Conservation (phyloP, 768 basidiomycete genomes). For the Leccinum truebloodii region DNA sequence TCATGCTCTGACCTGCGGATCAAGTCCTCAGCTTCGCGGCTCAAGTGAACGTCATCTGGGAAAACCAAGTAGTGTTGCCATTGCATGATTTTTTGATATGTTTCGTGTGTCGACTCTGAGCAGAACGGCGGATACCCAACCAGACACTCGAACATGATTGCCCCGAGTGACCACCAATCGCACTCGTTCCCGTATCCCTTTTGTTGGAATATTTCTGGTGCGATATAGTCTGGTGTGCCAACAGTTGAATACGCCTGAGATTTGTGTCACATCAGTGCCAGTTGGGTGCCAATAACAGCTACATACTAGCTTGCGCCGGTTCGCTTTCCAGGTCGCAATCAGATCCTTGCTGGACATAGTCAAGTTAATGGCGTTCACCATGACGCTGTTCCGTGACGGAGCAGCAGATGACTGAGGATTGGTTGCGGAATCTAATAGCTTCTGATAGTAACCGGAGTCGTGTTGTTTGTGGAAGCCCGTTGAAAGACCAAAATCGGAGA, state of each 20-base stretch:
- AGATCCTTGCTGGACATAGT: conserved; percentile 93
- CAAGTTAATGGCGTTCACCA: conserved; percentile 95
- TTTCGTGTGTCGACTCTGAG: conserved; percentile 94
- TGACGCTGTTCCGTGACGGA: conserved; percentile 84
- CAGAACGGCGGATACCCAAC: conserved; percentile 98
- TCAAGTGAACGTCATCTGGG: conserved; percentile 93
- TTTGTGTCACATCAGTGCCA: conserved; percentile 1
- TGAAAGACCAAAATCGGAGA: conserved; percentile 97
- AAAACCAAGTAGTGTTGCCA: conserved; percentile 87
- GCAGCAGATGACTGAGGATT: conserved; percentile 44
- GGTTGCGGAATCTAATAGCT: conserved; percentile 68
- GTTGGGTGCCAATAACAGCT: conserved; percentile 1
- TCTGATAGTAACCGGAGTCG: conserved; percentile 93
- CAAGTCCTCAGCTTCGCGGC: conserved; percentile 87
- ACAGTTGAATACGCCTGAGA: conserved; percentile 94
- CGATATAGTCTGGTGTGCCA: conserved; percentile 96
- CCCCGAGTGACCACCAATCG: conserved; percentile 99
- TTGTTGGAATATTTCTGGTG: conserved; percentile 95
- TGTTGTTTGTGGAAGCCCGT: conserved; percentile 99
- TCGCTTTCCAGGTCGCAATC: conserved; percentile 99
- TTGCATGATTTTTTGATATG: conserved; percentile 96
- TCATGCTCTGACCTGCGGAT: conserved; percentile 62
- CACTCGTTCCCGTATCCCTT: conserved; percentile 98
- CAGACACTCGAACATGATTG: conserved; percentile 97
- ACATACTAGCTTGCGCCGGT: conserved; percentile 87